Evolutionary conservation across 352 stramenopile species (phyloP).

Genomic region (Detonula confervacea): DNA sequence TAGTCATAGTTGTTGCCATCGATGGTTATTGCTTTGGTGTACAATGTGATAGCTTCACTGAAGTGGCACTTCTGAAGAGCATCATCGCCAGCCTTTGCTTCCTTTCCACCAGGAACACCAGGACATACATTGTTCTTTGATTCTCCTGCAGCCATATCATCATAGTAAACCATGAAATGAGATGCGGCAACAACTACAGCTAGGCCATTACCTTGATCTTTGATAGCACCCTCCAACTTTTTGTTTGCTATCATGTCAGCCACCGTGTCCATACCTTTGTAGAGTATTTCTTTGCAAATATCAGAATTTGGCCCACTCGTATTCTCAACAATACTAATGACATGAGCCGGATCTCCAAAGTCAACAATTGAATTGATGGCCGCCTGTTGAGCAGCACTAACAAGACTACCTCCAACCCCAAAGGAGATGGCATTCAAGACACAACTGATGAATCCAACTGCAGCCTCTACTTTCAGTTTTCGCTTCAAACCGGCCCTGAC

Average conservation of each 20-base stretch:
- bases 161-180: background rate
- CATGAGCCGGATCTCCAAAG: slow-evolving; percentile 9
- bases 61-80: too few species aligned
- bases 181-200: background rate
- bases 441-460: background rate
- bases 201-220: background rate
- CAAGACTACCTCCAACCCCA: slow-evolving; percentile 7
- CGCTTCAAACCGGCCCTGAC: slow-evolving; percentile 1
- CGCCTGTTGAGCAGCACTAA: background rate
- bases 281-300: background rate
- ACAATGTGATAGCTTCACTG: too few species aligned
- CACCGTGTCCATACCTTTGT: background rate
- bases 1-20: too few species aligned
- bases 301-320: background rate
- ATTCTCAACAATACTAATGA: background rate
- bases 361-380: slow-evolving; percentile 9
- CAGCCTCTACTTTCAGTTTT: slow-evolving; percentile 9
- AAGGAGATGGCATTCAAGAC: slow-evolving; percentile 9
- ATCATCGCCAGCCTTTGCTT: too few species aligned
- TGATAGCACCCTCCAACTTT: background rate
- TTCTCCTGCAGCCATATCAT: background rate
- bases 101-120: too few species aligned
- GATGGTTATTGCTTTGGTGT: too few species aligned
- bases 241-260: background rate
- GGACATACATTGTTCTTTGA: too few species aligned